Conservation (phyloP, 176 grass and related monocot species). For the Carex cristatella region DNA sequence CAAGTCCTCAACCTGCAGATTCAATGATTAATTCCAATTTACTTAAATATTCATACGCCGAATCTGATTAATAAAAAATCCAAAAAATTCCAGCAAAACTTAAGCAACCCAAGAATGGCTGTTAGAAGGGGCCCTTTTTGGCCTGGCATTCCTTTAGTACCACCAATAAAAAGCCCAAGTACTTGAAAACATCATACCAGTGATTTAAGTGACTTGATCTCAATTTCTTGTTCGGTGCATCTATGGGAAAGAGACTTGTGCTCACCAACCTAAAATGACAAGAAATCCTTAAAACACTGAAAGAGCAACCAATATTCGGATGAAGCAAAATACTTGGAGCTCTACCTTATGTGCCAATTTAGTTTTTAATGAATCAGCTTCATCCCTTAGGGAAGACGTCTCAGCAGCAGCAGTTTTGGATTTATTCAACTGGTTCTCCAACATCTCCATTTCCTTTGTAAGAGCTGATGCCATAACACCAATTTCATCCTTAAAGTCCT, state of each 20-base stretch:
- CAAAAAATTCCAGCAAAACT: neutral
- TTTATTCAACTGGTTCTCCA: conserved; percentile 87
- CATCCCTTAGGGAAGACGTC: conserved; percentile 57
- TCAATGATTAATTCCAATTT: neutral
- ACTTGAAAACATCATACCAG: conserved; percentile 51
- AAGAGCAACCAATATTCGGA: conserved; percentile 22
- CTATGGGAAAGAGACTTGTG: conserved; percentile 49
- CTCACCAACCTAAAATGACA: conserved; percentile 63
- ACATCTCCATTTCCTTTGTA: conserved; percentile 90
- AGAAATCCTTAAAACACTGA: conserved; percentile 23
- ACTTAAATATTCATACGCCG: neutral
- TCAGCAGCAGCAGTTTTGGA: conserved; percentile 70
- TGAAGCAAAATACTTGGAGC: neutral
- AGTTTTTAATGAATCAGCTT: conserved; percentile 59
- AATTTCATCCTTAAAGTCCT: conserved; percentile 96
- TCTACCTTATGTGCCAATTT: conserved; percentile 66
- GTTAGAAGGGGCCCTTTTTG: neutral
- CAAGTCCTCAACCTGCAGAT: conserved; percentile 66
- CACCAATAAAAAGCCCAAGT: conserved; percentile 21
- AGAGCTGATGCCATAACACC: conserved; percentile 81
- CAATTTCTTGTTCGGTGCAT: conserved; percentile 50
- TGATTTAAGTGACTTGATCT: conserved; percentile 70
- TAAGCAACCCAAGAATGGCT: neutral
- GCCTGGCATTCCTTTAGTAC: neutral
- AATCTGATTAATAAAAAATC: neutral